These are phyloP conservation scores for Paramecium bursaria DNA, from an alignment of 73 alveolate species.

Conservation along the genomic window DNA sequence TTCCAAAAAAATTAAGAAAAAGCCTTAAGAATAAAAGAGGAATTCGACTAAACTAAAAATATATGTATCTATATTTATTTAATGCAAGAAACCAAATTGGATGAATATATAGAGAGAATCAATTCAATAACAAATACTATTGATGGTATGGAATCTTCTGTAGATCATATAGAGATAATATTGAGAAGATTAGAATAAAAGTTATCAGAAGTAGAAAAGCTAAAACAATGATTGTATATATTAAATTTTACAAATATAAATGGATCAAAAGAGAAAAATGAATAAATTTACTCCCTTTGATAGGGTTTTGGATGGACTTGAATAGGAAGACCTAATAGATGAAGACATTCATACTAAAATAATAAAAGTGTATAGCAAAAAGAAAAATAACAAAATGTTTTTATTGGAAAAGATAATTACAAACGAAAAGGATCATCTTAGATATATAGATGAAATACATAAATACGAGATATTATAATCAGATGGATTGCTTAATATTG, in stretches of 20 bases:
- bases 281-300: conserved; percentile 35
- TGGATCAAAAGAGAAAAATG: conserved; percentile 5
- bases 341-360: conserved; percentile 24
- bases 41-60: background rate
- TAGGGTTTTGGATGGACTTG: conserved; percentile 52
- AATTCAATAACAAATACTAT: conserved; percentile 15
- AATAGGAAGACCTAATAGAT: conserved; percentile 36
- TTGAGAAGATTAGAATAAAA: conserved; percentile 15
- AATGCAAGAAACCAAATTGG: conserved; percentile 20
- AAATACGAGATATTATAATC: conserved; percentile 11
- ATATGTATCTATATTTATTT: conserved; percentile 24
- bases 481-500: conserved; percentile 35
- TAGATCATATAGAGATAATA: conserved; percentile 19
- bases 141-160: conserved; percentile 56
- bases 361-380: conserved; percentile 17
- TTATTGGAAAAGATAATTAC: conserved; percentile 15
- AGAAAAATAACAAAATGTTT: conserved; percentile 55
- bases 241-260: too few relatives aligned
- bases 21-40: background rate
- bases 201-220: conserved; percentile 30
- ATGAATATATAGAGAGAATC: conserved; percentile 32
- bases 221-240: conserved; percentile 32
- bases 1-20: conserved; percentile 18
- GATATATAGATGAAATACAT: conserved; percentile 43
- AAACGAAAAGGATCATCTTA: conserved; percentile 38